Evolutionary conservation across 768 basidiomycete genomes (phyloP).

Genomic region (Mycena galericulata): DNA sequence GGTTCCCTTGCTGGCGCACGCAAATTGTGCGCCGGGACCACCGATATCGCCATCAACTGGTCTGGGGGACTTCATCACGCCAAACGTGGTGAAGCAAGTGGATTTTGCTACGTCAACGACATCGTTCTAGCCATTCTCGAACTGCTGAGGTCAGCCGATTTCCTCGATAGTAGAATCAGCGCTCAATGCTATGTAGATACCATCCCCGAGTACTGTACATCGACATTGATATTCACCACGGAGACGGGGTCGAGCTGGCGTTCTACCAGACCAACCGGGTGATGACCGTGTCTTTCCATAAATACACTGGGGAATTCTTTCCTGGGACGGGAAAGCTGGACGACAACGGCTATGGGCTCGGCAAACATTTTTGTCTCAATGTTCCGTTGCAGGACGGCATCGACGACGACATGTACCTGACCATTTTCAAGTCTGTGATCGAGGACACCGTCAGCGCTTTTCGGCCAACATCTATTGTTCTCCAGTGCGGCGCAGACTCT

Average conservation of each 20-base stretch:
- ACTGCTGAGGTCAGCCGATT: conserved; percentile 73
- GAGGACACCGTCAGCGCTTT: conserved; percentile 93
- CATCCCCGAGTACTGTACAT: conserved; percentile 97
- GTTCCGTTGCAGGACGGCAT: conserved; percentile 96
- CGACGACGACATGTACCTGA: conserved; percentile 96
- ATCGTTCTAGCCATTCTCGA: conserved; percentile 96
- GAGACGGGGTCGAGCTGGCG: conserved; percentile 97
- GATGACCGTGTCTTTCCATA: conserved; percentile 99
- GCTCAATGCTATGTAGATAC: conserved; percentile 63
- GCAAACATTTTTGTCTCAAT: conserved; percentile 96
- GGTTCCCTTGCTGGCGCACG: conserved; percentile 92
- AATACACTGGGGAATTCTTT: conserved; percentile 98
- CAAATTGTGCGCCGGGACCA: conserved; percentile 85
- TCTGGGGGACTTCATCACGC: conserved; percentile 98
- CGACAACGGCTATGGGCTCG: conserved; percentile 88
- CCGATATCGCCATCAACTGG: conserved; percentile 99
- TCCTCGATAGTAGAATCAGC: background rate
- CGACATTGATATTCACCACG: conserved; percentile 99
- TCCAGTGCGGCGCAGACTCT: conserved; percentile 98
- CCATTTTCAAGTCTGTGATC: conserved; percentile 95
- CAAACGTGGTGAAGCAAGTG: conserved; percentile 97
- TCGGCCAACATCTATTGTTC: conserved; percentile 89
- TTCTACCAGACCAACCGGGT: conserved; percentile 99
- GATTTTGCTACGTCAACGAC: conserved; percentile 98
- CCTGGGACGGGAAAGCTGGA: conserved; percentile 97